Conservation (phyloP, 2,329 filamentous ascomycete genomes). For the Pleurostoma richardsiae region DNA sequence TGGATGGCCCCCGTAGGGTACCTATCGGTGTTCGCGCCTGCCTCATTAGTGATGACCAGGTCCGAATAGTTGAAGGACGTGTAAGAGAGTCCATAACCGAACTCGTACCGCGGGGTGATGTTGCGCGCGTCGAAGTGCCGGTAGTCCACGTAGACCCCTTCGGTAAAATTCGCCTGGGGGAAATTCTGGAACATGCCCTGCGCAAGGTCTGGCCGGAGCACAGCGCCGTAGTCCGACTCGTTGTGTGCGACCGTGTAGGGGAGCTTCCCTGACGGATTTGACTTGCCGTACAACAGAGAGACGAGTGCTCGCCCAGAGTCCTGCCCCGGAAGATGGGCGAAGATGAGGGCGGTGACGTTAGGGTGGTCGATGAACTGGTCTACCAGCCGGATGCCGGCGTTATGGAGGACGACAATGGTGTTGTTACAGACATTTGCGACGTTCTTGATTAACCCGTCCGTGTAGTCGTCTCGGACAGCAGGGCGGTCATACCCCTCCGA, state of each 20-base stretch:
- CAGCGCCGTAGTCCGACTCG: conserved; percentile 47
- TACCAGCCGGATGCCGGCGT: conserved; percentile 55
- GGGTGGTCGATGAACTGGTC: conserved; percentile 57
- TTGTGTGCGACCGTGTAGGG: conserved; percentile 57
- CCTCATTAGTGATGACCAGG: conserved; percentile 27
- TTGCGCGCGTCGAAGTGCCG: conserved; percentile 44
- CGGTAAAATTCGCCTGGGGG: conserved; percentile 45
- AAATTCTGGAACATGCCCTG: conserved; percentile 47
- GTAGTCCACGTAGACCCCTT: conserved; percentile 50
- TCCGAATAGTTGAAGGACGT: conserved; percentile 45
- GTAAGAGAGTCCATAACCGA: conserved; percentile 53
- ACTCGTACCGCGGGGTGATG: conserved; percentile 47
- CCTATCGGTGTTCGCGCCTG: conserved; percentile 18
- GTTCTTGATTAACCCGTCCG: conserved; percentile 49
- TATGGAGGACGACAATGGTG: conserved; percentile 62
- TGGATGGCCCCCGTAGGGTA: conserved; percentile 32
- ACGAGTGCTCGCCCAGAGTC: conserved; percentile 53
- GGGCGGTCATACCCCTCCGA: conserved; percentile 66
- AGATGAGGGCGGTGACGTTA: conserved; percentile 60
- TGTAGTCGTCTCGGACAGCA: conserved; percentile 60
- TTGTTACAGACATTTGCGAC: conserved; percentile 56
- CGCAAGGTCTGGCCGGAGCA: conserved; percentile 32
- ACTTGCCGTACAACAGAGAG: conserved; percentile 51
- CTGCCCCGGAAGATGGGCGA: conserved; percentile 61
- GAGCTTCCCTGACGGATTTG: conserved; percentile 51